Evolutionary conservation across 169 alveolate genomes (phyloP), one percentile per base, ranked within the genome.

Genomic region (Babesia gibsoni): DNA sequence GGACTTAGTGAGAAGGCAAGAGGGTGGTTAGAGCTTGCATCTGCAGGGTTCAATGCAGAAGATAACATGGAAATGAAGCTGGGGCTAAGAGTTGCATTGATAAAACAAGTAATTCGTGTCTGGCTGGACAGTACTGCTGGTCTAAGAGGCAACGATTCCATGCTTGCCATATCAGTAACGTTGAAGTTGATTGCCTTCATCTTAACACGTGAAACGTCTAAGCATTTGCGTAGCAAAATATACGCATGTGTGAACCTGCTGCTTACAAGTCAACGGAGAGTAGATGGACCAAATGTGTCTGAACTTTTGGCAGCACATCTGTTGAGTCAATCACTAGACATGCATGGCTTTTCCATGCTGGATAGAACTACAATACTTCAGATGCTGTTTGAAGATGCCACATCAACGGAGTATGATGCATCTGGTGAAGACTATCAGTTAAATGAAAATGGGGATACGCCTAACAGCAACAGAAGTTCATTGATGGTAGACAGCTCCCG

Each of bases 221-320:
- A 69, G 5, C 72, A 69, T 25, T 59, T 69, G 0, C 68, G 81
- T 22, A 49, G 73, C 53, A 69, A 69, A 39, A 33, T 69, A 35
- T 69, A 69, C 30, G 59, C 81, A 1, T 69, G 81, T 42, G 63
- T 69, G n/a, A 69, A 69, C 42, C 23, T 69, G 39, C 48, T 69
- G 9, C 49, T 69, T 1, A 18, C 75, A 35, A 69, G 37, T 23
- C 59, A 9, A 27, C 48, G 23, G 32, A 27, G 32, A 1, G 27
- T 27, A 0, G 32, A 32, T 58, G 54, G 72, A 37, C 52, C 61
- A n/a, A 69, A 23, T 20, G 23, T 46, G 5, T 9, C 72, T 4
- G 81, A 69, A 46, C 61, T 69, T 56, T 43, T 69, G 64, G 72
- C 57, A 2, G 72, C 81, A 4, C 69, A 69, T 37, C 49, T 69